A percentile compares a stretch with the other conserved stretches of the same genome.
phyloP scores from a whole-genome alignment of 2,329 filamentous ascomycete species.

The Fusarium goolgardi region DNA sequence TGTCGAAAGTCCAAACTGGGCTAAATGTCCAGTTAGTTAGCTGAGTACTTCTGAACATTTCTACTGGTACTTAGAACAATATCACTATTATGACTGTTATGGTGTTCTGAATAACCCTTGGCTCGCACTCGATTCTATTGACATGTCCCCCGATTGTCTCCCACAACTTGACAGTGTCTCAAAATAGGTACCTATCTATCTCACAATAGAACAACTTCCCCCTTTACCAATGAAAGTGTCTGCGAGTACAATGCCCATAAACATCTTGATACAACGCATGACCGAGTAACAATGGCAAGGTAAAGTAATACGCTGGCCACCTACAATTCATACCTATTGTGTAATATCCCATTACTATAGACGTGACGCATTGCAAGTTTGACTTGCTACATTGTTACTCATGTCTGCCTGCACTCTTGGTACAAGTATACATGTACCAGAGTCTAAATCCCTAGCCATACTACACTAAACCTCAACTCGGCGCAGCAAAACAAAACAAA shows the following conservation, averaged over 20 bases:
- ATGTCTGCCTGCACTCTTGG: background rate
- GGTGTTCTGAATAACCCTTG: background rate
- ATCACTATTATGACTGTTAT: background rate
- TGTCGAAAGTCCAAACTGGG: background rate
- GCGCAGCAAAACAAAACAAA: background rate
- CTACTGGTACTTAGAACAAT: background rate
- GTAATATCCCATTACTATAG: no score
- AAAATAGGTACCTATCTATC: no score
- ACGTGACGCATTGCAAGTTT: no score
- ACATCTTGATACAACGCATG: background rate
- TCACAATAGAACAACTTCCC: background rate
- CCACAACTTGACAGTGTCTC: no score
- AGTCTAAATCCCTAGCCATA: background rate
- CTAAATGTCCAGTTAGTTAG: background rate
- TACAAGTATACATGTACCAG: background rate
- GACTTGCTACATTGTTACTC: no score
- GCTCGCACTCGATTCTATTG: background rate
- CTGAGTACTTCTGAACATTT: background rate
- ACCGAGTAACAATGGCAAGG: background rate
- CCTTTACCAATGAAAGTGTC: no score
- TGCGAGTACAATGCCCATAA: no score
- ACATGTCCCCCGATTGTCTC: background rate
- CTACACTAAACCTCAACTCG: background rate
- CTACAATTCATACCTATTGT: no score
- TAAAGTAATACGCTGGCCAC: no score